Percentiles rank a stretch among this genome's conserved stretches.
phyloP scores from a whole-genome alignment of 768 basidiomycete genomes.

The Lentinula boryana region DNA sequence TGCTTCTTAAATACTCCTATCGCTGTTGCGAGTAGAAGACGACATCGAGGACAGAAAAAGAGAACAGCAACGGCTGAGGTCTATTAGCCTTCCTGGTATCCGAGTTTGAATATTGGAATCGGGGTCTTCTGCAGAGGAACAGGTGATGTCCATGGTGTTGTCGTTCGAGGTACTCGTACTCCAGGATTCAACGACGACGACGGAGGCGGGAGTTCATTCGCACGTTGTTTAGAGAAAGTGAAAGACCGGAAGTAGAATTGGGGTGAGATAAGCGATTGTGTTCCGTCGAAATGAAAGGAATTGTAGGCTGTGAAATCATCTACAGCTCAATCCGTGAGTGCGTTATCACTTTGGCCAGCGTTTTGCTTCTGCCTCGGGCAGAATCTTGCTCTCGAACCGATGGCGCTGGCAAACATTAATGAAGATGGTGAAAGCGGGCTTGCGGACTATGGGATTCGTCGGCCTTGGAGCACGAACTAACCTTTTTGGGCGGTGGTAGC shows the following conservation, averaged over 20 bases:
- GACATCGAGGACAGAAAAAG: neutral
- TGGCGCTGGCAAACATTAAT: constrained; percentile 73
- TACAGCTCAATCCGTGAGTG: neutral
- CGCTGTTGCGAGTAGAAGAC: neutral
- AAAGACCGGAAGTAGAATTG: neutral
- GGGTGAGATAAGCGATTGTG: neutral
- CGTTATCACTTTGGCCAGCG: constrained; percentile 66
- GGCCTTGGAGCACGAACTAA: constrained; percentile 60
- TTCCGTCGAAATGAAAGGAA: neutral
- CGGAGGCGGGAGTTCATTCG: neutral
- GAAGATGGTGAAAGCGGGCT: constrained; percentile 50
- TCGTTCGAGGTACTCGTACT: neutral
- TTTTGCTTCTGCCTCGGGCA: constrained; percentile 62
- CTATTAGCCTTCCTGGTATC: neutral
- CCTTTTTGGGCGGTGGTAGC: constrained; percentile 40
- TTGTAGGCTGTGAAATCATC: neutral
- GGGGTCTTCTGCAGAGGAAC: neutral
- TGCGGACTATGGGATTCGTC: constrained; percentile 58
- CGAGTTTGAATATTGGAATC: neutral
- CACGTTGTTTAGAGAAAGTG: neutral
- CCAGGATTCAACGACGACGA: neutral
- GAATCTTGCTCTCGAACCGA: constrained; percentile 64
- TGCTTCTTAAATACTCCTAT: neutral
- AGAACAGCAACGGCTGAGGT: neutral
- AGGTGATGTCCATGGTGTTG: neutral